Conservation (phyloP, 495 filamentous ascomycete species). For the Trichoderma erinaceum region DNA sequence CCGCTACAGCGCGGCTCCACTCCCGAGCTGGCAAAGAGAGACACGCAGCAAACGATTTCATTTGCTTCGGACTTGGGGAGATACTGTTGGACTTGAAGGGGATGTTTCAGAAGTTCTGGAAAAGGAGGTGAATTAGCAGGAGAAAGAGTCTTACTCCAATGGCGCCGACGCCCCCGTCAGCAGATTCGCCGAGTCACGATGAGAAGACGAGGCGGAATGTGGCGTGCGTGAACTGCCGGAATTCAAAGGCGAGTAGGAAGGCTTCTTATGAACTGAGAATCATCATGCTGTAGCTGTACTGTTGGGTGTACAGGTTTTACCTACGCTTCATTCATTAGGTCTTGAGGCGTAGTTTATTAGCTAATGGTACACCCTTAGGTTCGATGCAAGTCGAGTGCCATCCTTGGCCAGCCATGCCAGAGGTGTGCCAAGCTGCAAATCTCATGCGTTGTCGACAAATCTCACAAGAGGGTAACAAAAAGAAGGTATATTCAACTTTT, state of each 20-base stretch:
- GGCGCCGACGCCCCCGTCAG: slow-evolving; percentile 9
- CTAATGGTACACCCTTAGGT: slow-evolving; percentile 13
- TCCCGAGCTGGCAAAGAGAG: background rate
- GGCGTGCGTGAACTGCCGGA: slow-evolving; percentile 14
- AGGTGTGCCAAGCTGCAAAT: slow-evolving; percentile 40
- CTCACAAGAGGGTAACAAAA: slow-evolving; percentile 39
- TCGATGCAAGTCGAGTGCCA: slow-evolving; percentile 33
- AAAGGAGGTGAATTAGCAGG: background rate
- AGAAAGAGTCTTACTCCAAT: background rate
- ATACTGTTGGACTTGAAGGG: background rate
- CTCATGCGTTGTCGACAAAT: slow-evolving; percentile 40
- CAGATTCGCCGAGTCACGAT: background rate
- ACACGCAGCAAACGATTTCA: background rate
- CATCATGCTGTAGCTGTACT: background rate
- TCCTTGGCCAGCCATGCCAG: slow-evolving; percentile 35
- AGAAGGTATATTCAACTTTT: slow-evolving; percentile 26
- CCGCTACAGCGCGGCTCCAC: background rate
- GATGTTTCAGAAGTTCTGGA: background rate
- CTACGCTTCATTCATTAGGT: no score
- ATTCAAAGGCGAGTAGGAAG: slow-evolving; percentile 13
- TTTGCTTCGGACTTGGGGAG: background rate
- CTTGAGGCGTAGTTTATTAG: no score
- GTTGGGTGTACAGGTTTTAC: no score
- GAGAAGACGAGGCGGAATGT: slow-evolving; percentile 14
- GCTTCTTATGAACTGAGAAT: no score